Evolutionary conservation across 2,329 filamentous ascomycete genomes (phyloP).

Genomic region (Xylariaceae sp.): DNA sequence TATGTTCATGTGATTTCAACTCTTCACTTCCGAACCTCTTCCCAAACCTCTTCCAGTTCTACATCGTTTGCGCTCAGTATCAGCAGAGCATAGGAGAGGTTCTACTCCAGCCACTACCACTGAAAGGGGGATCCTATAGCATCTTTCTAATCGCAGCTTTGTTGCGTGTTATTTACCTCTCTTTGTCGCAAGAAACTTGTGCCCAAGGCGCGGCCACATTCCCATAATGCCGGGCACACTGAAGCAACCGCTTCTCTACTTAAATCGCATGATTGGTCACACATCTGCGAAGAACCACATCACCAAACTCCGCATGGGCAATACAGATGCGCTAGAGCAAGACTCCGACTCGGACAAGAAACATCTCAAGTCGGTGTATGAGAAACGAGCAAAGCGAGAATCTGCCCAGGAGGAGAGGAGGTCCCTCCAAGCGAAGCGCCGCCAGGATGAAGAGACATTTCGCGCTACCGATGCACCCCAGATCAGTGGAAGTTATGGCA

Average conservation of each 20-base stretch:
- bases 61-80: not conserved
- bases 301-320: conserved; percentile 47
- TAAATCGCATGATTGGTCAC: conserved; percentile 49
- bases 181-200: not conserved
- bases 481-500: conserved; percentile 39
- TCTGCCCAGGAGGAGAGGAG: conserved; percentile 44
- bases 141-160: not conserved
- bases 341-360: conserved; percentile 43
- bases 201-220: not conserved
- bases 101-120: not conserved
- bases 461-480: conserved; percentile 38
- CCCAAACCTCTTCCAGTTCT: not conserved
- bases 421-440: conserved; percentile 43
- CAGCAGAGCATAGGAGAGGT: not conserved
- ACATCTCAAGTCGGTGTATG: conserved; percentile 42
- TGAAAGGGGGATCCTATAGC: not conserved
- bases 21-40: not conserved
- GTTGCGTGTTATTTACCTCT: not conserved
- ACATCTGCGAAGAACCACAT: conserved; percentile 49
- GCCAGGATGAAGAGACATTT: conserved; percentile 44
- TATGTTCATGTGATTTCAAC: not conserved
- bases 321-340: conserved; percentile 42
- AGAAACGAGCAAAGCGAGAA: conserved; percentile 44
- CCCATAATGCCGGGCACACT: conserved; percentile 43
- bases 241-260: conserved; percentile 47